Conservation (phyloP, 192 early-diverging fungal species). For the Spizellomyces sp. region DNA sequence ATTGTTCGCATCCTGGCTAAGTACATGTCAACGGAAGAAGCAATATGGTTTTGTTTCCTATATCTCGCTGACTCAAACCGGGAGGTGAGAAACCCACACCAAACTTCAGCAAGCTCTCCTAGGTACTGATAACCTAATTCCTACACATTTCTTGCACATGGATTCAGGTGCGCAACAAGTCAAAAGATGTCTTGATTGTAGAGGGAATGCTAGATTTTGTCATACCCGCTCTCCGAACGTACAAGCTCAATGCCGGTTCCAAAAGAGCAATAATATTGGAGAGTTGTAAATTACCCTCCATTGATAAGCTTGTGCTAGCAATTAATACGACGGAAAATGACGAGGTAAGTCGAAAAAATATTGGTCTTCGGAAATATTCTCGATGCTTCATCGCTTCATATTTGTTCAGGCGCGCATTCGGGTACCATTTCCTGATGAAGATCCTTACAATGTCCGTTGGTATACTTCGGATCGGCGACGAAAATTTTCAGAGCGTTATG, state of each 20-base stretch:
- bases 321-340: not conserved
- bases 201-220: slow-evolving; percentile 53
- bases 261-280: slow-evolving; percentile 32
- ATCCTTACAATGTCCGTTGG: slow-evolving; percentile 55
- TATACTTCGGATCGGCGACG: slow-evolving; percentile 47
- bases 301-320: slow-evolving; percentile 28
- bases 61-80: slow-evolving; percentile 52
- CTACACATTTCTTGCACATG: too few relatives aligned
- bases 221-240: slow-evolving; percentile 23
- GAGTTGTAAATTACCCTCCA: slow-evolving; percentile 41
- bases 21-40: slow-evolving; percentile 48
- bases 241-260: slow-evolving; percentile 26
- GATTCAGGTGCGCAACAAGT: slow-evolving; percentile 39
- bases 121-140: not conserved
- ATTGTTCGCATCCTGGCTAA: slow-evolving; percentile 52
- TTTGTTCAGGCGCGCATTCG: not conserved
- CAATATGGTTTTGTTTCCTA: slow-evolving; percentile 48
- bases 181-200: slow-evolving; percentile 41
- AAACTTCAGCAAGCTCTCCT: not conserved
- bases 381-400: not conserved
- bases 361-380: not conserved
- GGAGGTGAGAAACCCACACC: slow-evolving; percentile 25
- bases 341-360: not conserved
- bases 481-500: slow-evolving; percentile 44
- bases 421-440: slow-evolving; percentile 37